Conservation (phyloP, 192 early-diverging fungal species). For the Entomortierella chlamydospora region DNA sequence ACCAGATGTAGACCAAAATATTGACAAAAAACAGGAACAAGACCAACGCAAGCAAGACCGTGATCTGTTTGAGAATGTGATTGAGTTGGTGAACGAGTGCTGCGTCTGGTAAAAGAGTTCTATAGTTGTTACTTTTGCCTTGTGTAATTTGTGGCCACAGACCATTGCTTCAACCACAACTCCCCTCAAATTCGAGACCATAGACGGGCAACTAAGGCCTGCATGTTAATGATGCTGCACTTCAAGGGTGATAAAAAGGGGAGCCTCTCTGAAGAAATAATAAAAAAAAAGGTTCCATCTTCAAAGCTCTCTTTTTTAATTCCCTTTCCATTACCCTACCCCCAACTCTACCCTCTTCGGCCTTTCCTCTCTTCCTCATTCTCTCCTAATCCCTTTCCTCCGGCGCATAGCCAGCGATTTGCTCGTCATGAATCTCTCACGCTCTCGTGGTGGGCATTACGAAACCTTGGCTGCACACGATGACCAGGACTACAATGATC, state of each 20-base stretch:
- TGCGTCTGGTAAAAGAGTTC: conserved; percentile 40
- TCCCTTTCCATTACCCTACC: neutral
- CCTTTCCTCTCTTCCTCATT: neutral
- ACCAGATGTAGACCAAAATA: conserved; percentile 8
- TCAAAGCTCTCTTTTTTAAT: no score
- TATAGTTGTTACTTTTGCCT: no score
- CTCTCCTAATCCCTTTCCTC: conserved; percentile 4
- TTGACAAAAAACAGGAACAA: conserved; percentile 11
- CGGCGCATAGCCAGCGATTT: neutral
- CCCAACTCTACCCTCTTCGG: neutral
- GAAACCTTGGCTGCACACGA: conserved; percentile 36
- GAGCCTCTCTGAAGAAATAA: no score
- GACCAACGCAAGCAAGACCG: conserved; percentile 36
- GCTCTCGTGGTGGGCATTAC: conserved; percentile 22
- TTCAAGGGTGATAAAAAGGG: no score
- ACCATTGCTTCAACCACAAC: no score
- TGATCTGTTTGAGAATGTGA: conserved; percentile 55
- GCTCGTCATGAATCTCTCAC: conserved; percentile 11
- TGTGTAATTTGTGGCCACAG: no score
- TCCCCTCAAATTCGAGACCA: neutral
- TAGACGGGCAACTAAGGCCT: no score
- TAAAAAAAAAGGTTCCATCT: no score
- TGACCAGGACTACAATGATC: conserved; percentile 31
- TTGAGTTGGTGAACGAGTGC: conserved; percentile 58
- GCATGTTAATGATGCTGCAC: no score